Percentiles rank a stretch among this genome's conserved stretches.
Conservation (phyloP, 805 yeast species). For the Myxozyma neotropica region DNA sequence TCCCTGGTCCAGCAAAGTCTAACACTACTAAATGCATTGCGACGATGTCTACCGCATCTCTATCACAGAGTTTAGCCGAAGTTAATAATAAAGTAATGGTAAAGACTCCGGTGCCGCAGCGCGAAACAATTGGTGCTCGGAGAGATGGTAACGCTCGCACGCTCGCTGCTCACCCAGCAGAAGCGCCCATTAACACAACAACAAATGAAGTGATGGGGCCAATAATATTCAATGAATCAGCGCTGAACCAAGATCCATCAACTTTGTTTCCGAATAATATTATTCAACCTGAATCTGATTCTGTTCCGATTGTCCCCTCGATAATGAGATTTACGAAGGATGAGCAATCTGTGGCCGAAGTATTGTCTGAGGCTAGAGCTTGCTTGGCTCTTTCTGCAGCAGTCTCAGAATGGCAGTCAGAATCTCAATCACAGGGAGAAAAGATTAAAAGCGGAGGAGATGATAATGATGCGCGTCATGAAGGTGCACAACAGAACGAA, state of each 20-base stretch:
- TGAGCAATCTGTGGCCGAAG: constrained; percentile 7
- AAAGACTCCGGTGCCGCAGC: too few relatives aligned
- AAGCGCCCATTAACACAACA: neutral
- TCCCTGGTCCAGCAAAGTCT: neutral
- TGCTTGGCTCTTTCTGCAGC: neutral
- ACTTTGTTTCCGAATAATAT: neutral
- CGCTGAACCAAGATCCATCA: neutral
- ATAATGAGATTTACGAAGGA: neutral
- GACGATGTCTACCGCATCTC: neutral
- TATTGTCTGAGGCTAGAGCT: constrained; percentile 1
- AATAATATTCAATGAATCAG: too few relatives aligned
- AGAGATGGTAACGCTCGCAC: neutral
- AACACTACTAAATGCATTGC: neutral
- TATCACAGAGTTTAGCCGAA: neutral
- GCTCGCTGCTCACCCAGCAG: neutral
- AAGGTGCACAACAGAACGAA: neutral
- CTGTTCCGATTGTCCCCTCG: neutral
- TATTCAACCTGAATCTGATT: neutral
- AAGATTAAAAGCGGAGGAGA: neutral
- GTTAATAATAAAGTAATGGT: neutral
- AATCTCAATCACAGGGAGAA: neutral
- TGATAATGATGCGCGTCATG: too few relatives aligned
- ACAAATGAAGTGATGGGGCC: too few relatives aligned
- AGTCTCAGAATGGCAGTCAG: neutral
- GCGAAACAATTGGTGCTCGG: too few relatives aligned